Conservation (phyloP, 441 rosid species). For the Erysimum cheiri region DNA sequence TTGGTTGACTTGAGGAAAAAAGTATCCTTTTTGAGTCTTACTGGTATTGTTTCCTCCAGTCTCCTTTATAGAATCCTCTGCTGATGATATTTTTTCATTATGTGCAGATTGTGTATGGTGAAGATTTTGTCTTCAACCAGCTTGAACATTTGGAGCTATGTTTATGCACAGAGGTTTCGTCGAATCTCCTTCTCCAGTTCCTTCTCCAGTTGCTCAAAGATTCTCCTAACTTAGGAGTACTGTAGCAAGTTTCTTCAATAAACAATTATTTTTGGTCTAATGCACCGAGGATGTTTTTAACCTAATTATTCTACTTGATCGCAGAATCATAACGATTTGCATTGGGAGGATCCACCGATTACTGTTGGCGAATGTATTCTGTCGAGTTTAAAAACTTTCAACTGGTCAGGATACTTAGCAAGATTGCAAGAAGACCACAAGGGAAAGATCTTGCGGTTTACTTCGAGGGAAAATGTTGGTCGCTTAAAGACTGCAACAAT, state of each 20-base stretch:
- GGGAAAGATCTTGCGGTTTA: constrained; percentile 17
- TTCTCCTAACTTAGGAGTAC: constrained; percentile 20
- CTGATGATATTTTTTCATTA: not conserved
- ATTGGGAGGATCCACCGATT: constrained; percentile 7
- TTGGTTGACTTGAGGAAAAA: too few relatives aligned
- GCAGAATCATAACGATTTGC: not conserved
- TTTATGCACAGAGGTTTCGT: not conserved
- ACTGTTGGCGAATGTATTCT: not conserved
- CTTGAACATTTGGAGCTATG: constrained; percentile 21
- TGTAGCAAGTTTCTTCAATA: not conserved
- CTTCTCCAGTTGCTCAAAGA: too few relatives aligned
- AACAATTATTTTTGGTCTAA: not conserved
- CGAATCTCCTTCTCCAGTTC: constrained; percentile 12
- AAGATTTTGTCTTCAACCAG: constrained; percentile 1
- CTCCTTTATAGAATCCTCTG: not conserved
- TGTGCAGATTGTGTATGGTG: not conserved
- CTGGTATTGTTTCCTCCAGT: too few relatives aligned
- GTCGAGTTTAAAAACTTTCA: constrained; percentile 20
- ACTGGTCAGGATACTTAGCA: constrained; percentile 1
- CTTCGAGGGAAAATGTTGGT: constrained; percentile 14
- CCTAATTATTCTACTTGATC: not conserved
- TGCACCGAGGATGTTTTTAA: not conserved
- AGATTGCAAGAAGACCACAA: not conserved
- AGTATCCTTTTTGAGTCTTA: too few relatives aligned
- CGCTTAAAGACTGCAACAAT: constrained; percentile 13